Evolutionary conservation across 345 rosid genomes (phyloP).

Genomic region (Noccaea caerulescens): DNA sequence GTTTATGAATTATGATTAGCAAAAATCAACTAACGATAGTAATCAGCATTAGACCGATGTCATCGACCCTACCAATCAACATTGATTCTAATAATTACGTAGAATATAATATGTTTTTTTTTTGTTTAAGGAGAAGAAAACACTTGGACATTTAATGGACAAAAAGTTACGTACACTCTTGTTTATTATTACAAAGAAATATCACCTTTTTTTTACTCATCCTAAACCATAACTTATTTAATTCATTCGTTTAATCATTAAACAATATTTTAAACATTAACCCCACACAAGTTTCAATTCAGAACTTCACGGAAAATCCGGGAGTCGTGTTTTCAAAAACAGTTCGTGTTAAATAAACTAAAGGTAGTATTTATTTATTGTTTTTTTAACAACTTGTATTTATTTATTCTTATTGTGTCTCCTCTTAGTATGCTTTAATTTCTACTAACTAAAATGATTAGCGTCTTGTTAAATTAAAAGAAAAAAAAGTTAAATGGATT

Average conservation of each 20-base stretch:
- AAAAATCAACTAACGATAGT: slow-evolving; percentile 7
- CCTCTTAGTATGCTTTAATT: background rate
- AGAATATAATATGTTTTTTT: too few species aligned
- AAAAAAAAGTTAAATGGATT: slow-evolving; percentile 1
- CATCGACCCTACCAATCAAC: background rate
- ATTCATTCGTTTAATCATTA: background rate
- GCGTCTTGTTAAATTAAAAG: background rate
- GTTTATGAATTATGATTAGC: background rate
- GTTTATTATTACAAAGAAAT: background rate
- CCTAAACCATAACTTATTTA: background rate
- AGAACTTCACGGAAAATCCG: background rate
- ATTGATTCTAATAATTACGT: too few species aligned
- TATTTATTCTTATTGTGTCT: background rate
- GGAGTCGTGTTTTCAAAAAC: background rate
- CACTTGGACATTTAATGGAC: background rate
- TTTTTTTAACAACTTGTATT: too few species aligned
- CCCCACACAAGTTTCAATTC: background rate
- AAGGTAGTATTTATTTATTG: too few species aligned
- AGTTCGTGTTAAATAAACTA: background rate
- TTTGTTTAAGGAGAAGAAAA: background rate
- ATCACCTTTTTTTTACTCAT: background rate
- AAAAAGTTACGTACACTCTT: background rate
- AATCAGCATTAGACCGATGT: background rate
- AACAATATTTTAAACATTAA: background rate
- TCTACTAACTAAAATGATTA: background rate